Percentiles rank a stretch among this genome's conserved stretches.
Conservation (phyloP, 2,329 filamentous ascomycete species). For the Rutstroemia sp. region DNA sequence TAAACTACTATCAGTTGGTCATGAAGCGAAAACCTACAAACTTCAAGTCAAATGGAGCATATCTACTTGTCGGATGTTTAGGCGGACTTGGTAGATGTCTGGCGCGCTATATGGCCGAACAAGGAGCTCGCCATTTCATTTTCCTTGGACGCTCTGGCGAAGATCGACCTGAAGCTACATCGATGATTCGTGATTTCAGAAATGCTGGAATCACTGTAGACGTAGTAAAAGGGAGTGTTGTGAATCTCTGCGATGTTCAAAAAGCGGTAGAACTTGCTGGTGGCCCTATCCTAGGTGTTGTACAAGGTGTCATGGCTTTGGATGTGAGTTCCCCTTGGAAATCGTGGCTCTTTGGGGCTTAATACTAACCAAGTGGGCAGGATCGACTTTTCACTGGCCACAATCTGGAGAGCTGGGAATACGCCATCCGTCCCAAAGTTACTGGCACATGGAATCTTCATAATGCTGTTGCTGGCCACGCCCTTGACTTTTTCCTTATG, state of each 20-base stretch:
- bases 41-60: slow-evolving; percentile 1
- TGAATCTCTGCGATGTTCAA: background rate
- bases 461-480: slow-evolving; percentile 5
- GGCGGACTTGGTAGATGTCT: slow-evolving; percentile 17
- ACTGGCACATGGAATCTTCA: slow-evolving; percentile 14
- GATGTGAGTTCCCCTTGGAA: background rate
- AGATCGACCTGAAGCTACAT: slow-evolving; percentile 1
- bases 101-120: slow-evolving; percentile 10
- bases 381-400: slow-evolving; percentile 1
- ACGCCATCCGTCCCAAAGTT: slow-evolving; percentile 29
- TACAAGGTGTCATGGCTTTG: slow-evolving; percentile 12
- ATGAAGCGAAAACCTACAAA: background rate
- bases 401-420: background rate
- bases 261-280: slow-evolving; percentile 16
- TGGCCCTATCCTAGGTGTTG: slow-evolving; percentile 25
- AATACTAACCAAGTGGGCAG: background rate
- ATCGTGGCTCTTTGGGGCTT: background rate
- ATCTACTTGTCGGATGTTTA: slow-evolving; percentile 14
- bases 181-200: slow-evolving; percentile 3
- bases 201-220: background rate
- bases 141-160: slow-evolving; percentile 6
- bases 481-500: slow-evolving; percentile 33
- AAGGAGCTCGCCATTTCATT: slow-evolving; percentile 1
- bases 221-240: slow-evolving; percentile 1
- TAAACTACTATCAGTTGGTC: background rate